A percentile compares a stretch with the other conserved stretches of the same genome.
These are phyloP conservation scores for Echium plantagineum DNA, from an alignment of 257 asterid genomes.

Conservation along the genomic window DNA sequence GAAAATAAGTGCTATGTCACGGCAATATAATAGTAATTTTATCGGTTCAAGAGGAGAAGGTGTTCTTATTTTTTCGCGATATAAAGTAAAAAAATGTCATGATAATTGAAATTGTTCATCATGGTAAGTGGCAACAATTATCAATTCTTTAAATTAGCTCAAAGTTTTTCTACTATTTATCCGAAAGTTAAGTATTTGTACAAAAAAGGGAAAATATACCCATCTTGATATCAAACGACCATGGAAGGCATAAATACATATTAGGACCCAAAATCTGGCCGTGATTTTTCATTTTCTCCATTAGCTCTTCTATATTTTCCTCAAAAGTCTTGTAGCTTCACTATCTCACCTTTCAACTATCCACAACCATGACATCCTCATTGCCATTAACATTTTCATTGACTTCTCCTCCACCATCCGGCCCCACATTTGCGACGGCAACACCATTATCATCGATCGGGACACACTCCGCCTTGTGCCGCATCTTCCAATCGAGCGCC, in stretches of 20 bases:
- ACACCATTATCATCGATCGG: slow-evolving; percentile 7
- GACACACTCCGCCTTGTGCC: slow-evolving; percentile 18
- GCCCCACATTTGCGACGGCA: neutral
- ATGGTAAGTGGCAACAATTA: neutral
- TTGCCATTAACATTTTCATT: neutral
- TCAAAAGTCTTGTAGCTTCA: no score
- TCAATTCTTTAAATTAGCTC: neutral
- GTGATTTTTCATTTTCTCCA: neutral
- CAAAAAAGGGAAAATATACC: neutral
- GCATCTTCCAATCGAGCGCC: slow-evolving; percentile 21
- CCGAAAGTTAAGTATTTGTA: neutral
- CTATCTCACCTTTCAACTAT: slow-evolving; percentile 10
- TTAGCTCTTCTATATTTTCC: no score
- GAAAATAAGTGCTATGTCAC: no score
- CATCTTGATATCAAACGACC: slow-evolving; percentile 6
- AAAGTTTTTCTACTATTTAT: neutral
- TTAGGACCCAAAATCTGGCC: slow-evolving; percentile 28
- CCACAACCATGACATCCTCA: slow-evolving; percentile 5
- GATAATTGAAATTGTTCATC: no score
- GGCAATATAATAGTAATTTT: no score
- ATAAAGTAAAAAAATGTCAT: no score
- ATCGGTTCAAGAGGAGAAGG: no score
- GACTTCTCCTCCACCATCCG: slow-evolving; percentile 4
- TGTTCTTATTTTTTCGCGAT: no score
- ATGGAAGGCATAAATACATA: slow-evolving; percentile 10